A percentile compares a stretch with the other conserved stretches of the same genome.
These are phyloP conservation scores for Pseudotsuga menziesii DNA, from an alignment of 75 land plant species.

Conservation along the genomic window DNA sequence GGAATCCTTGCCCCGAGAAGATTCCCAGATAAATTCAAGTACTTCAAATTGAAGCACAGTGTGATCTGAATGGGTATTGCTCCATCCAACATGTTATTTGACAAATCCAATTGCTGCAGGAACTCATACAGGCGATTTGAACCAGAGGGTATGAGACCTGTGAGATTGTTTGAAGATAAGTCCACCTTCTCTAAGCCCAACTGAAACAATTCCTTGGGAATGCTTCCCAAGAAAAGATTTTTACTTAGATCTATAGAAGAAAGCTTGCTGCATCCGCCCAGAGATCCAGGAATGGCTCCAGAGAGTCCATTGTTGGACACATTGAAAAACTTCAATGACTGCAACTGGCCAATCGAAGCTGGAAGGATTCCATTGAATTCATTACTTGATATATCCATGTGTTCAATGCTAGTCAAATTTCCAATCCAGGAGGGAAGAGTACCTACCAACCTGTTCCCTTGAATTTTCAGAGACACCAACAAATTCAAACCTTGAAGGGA, in stretches of 20 bases:
- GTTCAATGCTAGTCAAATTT: constrained; percentile 27
- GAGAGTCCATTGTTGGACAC: constrained; percentile 38
- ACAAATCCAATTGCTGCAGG: constrained; percentile 52
- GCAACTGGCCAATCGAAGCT: constrained; percentile 32
- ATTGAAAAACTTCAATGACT: constrained; percentile 25
- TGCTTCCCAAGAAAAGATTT: constrained; percentile 49
- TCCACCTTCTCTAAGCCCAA: constrained; percentile 48
- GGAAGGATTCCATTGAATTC: constrained; percentile 47
- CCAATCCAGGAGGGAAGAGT: constrained; percentile 56
- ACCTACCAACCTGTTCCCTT: constrained; percentile 43
- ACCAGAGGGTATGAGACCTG: constrained; percentile 30
- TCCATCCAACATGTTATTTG: constrained; percentile 57
- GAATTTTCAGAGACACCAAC: constrained; percentile 28
- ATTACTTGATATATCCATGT: constrained; percentile 52
- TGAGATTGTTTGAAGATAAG: constrained; percentile 35
- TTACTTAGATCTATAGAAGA: constrained; percentile 34
- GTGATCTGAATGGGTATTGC: constrained; percentile 59
- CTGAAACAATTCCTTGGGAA: constrained; percentile 49
- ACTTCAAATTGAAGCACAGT: constrained; percentile 44
- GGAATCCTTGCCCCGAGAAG: constrained; percentile 44
- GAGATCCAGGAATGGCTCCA: constrained; percentile 39
- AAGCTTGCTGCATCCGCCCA: constrained; percentile 30
- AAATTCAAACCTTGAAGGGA: constrained; percentile 32
- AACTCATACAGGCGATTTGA: constrained; percentile 25
- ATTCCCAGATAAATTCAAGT: constrained; percentile 73